These are phyloP conservation scores for Dipteronia sinensis DNA, from an alignment of 345 rosid genomes.

Conservation along the genomic window DNA sequence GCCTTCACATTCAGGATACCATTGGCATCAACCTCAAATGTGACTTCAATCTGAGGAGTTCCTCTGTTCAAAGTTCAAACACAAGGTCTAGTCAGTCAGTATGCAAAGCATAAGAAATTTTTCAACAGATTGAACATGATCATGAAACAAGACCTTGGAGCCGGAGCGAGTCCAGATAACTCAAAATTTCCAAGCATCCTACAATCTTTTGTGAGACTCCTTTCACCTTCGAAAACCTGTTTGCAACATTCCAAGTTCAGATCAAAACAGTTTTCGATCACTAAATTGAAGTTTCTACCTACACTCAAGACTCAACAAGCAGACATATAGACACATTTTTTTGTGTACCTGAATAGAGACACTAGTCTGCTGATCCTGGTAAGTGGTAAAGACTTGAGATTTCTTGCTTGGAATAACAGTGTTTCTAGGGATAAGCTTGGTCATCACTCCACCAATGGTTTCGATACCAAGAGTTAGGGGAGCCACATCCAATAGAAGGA, in stretches of 20 bases:
- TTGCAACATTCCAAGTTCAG: neutral
- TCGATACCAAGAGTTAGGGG: slow-evolving; percentile 37
- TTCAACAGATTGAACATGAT: neutral
- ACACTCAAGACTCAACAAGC: neutral
- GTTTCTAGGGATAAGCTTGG: slow-evolving; percentile 19
- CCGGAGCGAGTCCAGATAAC: neutral
- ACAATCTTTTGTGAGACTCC: slow-evolving; percentile 36
- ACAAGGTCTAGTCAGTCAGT: neutral
- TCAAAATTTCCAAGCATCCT: slow-evolving; percentile 27
- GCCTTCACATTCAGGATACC: slow-evolving; percentile 12
- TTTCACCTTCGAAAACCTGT: slow-evolving; percentile 13
- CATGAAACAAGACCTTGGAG: slow-evolving; percentile 2
- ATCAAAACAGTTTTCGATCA: neutral
- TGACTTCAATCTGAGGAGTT: slow-evolving; percentile 6
- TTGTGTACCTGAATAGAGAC: slow-evolving; percentile 22
- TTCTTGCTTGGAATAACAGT: slow-evolving; percentile 33
- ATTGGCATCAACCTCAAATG: slow-evolving; percentile 14
- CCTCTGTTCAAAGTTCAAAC: neutral
- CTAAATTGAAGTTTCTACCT: neutral
- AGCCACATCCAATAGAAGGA: slow-evolving; percentile 31
- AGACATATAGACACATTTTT: neutral
- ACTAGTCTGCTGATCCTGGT: slow-evolving; percentile 37
- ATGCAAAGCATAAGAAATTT: neutral
- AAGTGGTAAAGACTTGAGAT: slow-evolving; percentile 38
- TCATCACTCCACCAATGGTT: slow-evolving; percentile 11